Percentiles rank a stretch among this genome's conserved stretches.
These are phyloP conservation scores for Tricholoma flavovirens DNA, from an alignment of 768 basidiomycete genomes.

Conservation along the genomic window DNA sequence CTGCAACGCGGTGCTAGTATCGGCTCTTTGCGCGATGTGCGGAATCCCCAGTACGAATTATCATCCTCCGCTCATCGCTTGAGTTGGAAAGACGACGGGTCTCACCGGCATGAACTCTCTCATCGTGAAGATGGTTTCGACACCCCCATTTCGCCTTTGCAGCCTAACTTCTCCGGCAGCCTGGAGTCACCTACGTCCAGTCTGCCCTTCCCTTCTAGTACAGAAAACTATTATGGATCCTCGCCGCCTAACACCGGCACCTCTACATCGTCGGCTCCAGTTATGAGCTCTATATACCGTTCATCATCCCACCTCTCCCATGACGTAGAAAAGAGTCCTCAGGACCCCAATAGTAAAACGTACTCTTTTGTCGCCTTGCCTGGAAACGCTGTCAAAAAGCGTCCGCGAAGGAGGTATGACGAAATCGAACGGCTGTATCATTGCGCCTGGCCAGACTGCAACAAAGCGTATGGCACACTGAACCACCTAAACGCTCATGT, in stretches of 20 bases:
- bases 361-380: conserved; percentile 81
- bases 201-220: conserved; percentile 41
- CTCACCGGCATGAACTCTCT: conserved; percentile 27
- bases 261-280: conserved; percentile 44
- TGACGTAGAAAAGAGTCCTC: conserved; percentile 20
- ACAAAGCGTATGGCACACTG: conserved; percentile 88
- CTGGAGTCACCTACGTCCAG: conserved; percentile 28
- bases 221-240: conserved; percentile 49
- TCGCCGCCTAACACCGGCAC: conserved; percentile 61
- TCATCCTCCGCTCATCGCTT: conserved; percentile 22
- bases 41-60: conserved; percentile 33
- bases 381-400: conserved; percentile 76
- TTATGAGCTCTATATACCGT: conserved; percentile 24
- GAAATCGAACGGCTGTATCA: conserved; percentile 93
- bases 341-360: conserved; percentile 52
- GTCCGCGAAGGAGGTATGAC: conserved; percentile 82
- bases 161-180: conserved; percentile 45
- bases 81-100: conserved; percentile 32
- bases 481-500: conserved; percentile 99
- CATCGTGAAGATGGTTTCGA: conserved; percentile 31
- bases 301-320: conserved; percentile 21
- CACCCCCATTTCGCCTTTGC: conserved; percentile 50
- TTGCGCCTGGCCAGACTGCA: conserved; percentile 74
- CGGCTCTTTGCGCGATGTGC: conserved; percentile 39
- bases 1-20: conserved; percentile 42